Conservation (phyloP, 768 basidiomycete species). For the Pholiota microspora region DNA sequence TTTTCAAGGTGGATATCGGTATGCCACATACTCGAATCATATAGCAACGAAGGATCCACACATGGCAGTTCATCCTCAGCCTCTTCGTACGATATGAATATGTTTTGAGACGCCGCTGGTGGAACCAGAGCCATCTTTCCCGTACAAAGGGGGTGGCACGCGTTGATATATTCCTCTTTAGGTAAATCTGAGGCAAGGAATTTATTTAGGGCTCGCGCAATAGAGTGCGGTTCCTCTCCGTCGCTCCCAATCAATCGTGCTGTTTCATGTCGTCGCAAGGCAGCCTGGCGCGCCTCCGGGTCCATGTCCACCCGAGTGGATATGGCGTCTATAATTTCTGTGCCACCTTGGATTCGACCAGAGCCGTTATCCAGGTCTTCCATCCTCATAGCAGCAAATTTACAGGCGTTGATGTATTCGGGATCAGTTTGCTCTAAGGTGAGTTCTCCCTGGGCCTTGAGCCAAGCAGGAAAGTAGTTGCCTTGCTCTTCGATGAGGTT, state of each 20-base stretch:
- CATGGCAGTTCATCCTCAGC: no score
- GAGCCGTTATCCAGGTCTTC: conserved; percentile 4
- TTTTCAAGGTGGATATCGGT: no score
- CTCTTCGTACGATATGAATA: no score
- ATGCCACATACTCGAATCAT: no score
- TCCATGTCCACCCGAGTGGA: background rate
- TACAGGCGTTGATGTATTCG: background rate
- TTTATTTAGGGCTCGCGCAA: background rate
- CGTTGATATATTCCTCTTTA: no score
- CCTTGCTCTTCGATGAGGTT: no score
- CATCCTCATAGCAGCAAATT: background rate
- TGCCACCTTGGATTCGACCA: background rate
- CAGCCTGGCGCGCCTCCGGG: background rate
- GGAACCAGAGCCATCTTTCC: no score
- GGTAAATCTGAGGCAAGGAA: background rate
- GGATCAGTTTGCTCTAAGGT: background rate
- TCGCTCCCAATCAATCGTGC: background rate
- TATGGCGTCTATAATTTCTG: background rate
- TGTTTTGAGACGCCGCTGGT: no score
- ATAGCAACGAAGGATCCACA: no score
- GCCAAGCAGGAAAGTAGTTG: no score
- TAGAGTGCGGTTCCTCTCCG: background rate
- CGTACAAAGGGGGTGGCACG: no score
- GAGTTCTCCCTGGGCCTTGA: no score
- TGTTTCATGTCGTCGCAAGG: background rate